Conservation (phyloP, 768 basidiomycete genomes). For the Austroboletus eburneus region DNA sequence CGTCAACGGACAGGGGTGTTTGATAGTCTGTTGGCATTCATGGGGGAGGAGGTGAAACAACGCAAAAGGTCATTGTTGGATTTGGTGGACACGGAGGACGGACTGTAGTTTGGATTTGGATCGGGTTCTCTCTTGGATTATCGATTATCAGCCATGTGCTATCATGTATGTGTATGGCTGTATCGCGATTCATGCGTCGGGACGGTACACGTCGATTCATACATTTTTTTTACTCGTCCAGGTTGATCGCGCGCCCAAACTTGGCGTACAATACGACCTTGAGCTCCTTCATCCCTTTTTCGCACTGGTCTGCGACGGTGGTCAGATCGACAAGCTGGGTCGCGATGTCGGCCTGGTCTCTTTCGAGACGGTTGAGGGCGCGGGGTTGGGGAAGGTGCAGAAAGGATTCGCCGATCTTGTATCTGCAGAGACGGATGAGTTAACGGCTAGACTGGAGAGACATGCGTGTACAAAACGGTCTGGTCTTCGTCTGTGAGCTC, state of each 20-base stretch:
- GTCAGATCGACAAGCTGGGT: conserved; percentile 49
- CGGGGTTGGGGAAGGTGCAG: conserved; percentile 67
- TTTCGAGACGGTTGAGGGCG: conserved; percentile 69
- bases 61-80: conserved; percentile 61
- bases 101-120: no score
- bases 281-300: conserved; percentile 73
- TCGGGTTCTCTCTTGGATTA: no score
- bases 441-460: conserved; percentile 35
- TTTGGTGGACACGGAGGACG: conserved; percentile 44
- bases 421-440: conserved; percentile 59
- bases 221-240: no score
- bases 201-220: no score
- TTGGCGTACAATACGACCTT: conserved; percentile 83
- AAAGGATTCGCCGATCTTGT: conserved; percentile 88
- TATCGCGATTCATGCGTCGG: no score
- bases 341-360: conserved; percentile 59
- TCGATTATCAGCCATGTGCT: no score
- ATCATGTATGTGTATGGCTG: no score
- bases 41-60: conserved; percentile 62
- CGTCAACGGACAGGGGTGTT: conserved; percentile 67
- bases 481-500: conserved; percentile 88
- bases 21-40: conserved; percentile 59
- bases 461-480: conserved; percentile 58
- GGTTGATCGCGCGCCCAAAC: conserved; percentile 90
- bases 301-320: conserved; percentile 56